phyloP scores from a whole-genome alignment of 2,329 filamentous ascomycete genomes.

The Trematosphaeria pertusa region DNA sequence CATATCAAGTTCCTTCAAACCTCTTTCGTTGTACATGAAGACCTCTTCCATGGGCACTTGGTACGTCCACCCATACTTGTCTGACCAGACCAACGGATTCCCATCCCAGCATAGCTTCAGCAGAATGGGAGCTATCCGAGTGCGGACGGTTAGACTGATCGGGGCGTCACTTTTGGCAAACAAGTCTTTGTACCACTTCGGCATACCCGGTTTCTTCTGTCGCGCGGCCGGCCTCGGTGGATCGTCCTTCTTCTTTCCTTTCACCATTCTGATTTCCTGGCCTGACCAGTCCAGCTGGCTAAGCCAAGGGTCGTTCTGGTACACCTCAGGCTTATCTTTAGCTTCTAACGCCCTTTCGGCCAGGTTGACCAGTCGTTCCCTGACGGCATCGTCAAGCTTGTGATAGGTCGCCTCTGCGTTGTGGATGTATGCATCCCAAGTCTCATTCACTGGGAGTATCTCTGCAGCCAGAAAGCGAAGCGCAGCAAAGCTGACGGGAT shows the following conservation, averaged over 20 bases:
- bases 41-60: constrained; percentile 70
- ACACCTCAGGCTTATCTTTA: constrained; percentile 72
- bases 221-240: constrained; percentile 76
- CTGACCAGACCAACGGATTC: constrained; percentile 89
- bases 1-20: constrained; percentile 78
- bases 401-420: constrained; percentile 88
- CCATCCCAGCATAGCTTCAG: constrained; percentile 88
- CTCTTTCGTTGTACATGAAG: constrained; percentile 71
- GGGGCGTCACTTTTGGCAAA: constrained; percentile 72
- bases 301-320: constrained; percentile 86
- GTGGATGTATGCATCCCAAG: constrained; percentile 84
- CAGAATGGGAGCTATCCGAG: constrained; percentile 84
- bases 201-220: constrained; percentile 95
- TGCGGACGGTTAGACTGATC: constrained; percentile 84
- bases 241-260: constrained; percentile 86
- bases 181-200: constrained; percentile 93
- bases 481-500: constrained; percentile 96
- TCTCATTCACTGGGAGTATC: constrained; percentile 86
- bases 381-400: constrained; percentile 76
- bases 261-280: constrained; percentile 89
- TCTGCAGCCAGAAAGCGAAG: constrained; percentile 91
- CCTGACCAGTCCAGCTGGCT: constrained; percentile 94
- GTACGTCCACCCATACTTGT: constrained; percentile 93
- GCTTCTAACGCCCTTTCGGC: constrained; percentile 78
- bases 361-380: constrained; percentile 74